phyloP scores from a whole-genome alignment of 2,329 filamentous ascomycete genomes.

The Trichoderma brevicompactum region DNA sequence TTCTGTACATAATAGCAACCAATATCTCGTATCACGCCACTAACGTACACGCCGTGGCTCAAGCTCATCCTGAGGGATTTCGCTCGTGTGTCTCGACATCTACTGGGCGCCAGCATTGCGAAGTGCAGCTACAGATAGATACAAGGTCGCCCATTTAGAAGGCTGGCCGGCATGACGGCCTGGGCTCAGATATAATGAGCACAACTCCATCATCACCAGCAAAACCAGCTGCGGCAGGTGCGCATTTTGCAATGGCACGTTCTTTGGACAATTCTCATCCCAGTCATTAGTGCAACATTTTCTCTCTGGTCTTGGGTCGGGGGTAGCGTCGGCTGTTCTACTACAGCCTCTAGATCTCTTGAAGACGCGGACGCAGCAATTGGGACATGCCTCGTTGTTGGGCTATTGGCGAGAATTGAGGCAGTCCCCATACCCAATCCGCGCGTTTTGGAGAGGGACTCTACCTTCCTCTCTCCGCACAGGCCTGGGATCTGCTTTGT shows the following conservation, averaged over 20 bases:
- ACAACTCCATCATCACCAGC: constrained; percentile 4
- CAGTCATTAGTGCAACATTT: constrained; percentile 74
- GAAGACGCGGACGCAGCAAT: constrained; percentile 95
- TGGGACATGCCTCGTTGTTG: constrained; percentile 68
- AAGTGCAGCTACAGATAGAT: too few relatives aligned
- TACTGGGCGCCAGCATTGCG: background rate
- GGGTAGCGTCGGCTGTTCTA: constrained; percentile 83
- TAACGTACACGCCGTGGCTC: background rate
- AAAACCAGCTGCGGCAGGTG: constrained; percentile 22
- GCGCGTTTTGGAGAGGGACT: constrained; percentile 88
- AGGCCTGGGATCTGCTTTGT: constrained; percentile 88
- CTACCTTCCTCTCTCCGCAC: constrained; percentile 91
- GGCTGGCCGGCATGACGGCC: background rate
- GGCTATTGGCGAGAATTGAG: constrained; percentile 46
- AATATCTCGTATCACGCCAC: background rate
- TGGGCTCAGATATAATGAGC: constrained; percentile 4
- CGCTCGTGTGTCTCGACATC: background rate
- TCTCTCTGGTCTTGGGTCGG: constrained; percentile 82
- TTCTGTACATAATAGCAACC: background rate
- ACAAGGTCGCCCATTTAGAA: too few relatives aligned
- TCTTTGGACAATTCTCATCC: constrained; percentile 23
- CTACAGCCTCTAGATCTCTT: constrained; percentile 94
- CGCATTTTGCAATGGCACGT: constrained; percentile 5
- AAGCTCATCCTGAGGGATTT: background rate
- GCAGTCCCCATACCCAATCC: constrained; percentile 64